These are phyloP conservation scores for Sporothrix pallida DNA, from an alignment of 2,329 filamentous ascomycete species.

Conservation along the genomic window DNA sequence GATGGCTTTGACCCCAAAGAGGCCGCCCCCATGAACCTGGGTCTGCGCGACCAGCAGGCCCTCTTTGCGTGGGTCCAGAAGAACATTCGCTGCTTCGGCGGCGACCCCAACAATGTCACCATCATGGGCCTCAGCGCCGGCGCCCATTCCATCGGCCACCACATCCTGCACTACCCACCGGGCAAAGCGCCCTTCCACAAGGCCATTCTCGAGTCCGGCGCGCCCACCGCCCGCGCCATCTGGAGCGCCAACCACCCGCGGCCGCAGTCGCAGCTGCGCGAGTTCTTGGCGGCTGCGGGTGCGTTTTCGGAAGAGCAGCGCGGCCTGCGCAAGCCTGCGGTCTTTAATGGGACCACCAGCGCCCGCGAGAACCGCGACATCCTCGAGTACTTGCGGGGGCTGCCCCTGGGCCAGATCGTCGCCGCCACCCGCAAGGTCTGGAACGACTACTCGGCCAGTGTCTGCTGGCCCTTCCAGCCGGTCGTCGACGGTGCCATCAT, in stretches of 20 bases:
- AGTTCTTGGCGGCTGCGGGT: constrained; percentile 59
- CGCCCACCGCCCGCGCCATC: constrained; percentile 60
- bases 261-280: constrained; percentile 61
- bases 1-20: constrained; percentile 41
- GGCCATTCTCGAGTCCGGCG: constrained; percentile 64
- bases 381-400: constrained; percentile 56
- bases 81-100: constrained; percentile 66
- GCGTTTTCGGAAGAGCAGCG: constrained; percentile 43
- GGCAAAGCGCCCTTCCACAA: constrained; percentile 55
- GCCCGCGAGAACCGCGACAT: constrained; percentile 52
- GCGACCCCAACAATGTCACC: constrained; percentile 63
- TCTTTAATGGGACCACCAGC: background rate
- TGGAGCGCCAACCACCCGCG: constrained; percentile 60
- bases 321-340: background rate
- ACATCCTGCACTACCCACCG: constrained; percentile 59
- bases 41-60: constrained; percentile 66
- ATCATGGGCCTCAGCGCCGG: constrained; percentile 67
- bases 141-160: constrained; percentile 71
- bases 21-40: constrained; percentile 66
- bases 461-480: constrained; percentile 71
- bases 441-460: constrained; percentile 49
- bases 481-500: constrained; percentile 67
- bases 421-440: constrained; percentile 54
- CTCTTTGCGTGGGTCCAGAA: constrained; percentile 65
- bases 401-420: constrained; percentile 49